Base-by-base conservation (phyloP, 1,284 basidiomycete genomes). In the Apiotrichum veenhuisii region DNA sequence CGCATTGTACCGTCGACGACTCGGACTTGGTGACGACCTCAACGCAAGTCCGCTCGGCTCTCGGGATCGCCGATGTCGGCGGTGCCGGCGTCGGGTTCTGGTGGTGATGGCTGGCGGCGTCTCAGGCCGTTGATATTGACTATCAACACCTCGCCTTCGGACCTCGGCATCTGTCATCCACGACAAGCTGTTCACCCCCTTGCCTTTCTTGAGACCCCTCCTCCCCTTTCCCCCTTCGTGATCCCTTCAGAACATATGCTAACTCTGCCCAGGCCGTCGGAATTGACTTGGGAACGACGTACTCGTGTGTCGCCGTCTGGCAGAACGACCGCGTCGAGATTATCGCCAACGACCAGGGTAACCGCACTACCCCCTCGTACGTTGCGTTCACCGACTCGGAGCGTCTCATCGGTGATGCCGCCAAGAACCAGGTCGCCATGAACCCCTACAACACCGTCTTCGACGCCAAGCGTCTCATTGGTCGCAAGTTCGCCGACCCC, bases 331-430 rank as follows among this genome's bases (percentile, higher is more conserved):
- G 93, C 74, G 94, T 97, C 66, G 94, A 97, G 49, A 62, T 62
- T 46, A 59, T 61, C 43, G 59, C 59, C 26, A 61, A 55, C 60
- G 74, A 96, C 82, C 93, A 95, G 83, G 92, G 93, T 77, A 96
- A 96, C 83, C 87, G 92, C 60, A 96, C 92, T 30, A 96, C 93
- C 18, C 93, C 92, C 41, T 96, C 91, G 10, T 93, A 92, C 76
- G 91, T 94, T 76, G 87, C 89, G 46, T 94, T 94, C 83, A 89
- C 88, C 68, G 91, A 95, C 75, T 87, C 82, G 61, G 93, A 96
- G 82, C 90, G 91, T 81, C 84, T 94, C 65, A 69, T 69, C 55
- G 67, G 67, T 46, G 62, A 63, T n/a, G 81, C 81, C 55, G 82
- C 82, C 57, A 83, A 83, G 79, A 83, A 83, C 76, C 82, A 83